Evolutionary conservation across 2,329 filamentous ascomycete species (phyloP).

Genomic region (Magnaporthiopsis rhizophila): DNA sequence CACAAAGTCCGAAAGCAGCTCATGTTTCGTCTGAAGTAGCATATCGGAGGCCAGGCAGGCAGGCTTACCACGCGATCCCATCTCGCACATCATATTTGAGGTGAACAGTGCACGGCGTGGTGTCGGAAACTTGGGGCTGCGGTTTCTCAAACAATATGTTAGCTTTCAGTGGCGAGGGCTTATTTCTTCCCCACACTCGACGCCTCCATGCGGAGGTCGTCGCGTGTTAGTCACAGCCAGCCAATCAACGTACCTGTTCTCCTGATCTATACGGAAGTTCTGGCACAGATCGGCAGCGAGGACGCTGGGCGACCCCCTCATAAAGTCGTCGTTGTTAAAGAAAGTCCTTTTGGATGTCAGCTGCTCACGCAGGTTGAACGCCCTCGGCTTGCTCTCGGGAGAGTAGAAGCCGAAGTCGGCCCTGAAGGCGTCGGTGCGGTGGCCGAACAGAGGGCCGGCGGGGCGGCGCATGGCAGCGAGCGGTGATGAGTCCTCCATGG

Average conservation of each 20-base stretch:
- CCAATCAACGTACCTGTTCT: slow-evolving; percentile 58
- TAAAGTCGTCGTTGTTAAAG: slow-evolving; percentile 68
- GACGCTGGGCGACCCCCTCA: slow-evolving; percentile 79
- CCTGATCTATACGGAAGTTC: slow-evolving; percentile 87
- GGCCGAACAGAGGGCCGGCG: slow-evolving; percentile 52
- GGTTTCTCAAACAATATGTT: slow-evolving; percentile 4
- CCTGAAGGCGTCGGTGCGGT: slow-evolving; percentile 42
- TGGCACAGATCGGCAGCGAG: slow-evolving; percentile 91
- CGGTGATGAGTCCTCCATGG: slow-evolving; percentile 90
- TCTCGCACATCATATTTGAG: slow-evolving; percentile 54
- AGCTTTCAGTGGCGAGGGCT: neutral
- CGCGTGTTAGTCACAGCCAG: neutral
- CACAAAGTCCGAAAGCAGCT: slow-evolving; percentile 6
- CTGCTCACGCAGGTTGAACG: slow-evolving; percentile 75
- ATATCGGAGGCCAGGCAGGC: neutral
- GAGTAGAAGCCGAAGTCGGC: slow-evolving; percentile 37
- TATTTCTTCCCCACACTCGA: no score
- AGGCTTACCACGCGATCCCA: slow-evolving; percentile 51
- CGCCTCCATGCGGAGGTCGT: neutral
- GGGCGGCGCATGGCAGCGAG: slow-evolving; percentile 85
- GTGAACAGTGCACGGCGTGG: slow-evolving; percentile 81
- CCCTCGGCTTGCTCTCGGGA: slow-evolving; percentile 48
- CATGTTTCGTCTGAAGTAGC: neutral
- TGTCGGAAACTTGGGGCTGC: slow-evolving; percentile 73
- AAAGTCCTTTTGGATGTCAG: slow-evolving; percentile 55